Percentiles rank a stretch among this genome's conserved stretches.
phyloP scores from a whole-genome alignment of 2,329 filamentous ascomycete genomes.

The Aspergillus fumigatiaffinis region DNA sequence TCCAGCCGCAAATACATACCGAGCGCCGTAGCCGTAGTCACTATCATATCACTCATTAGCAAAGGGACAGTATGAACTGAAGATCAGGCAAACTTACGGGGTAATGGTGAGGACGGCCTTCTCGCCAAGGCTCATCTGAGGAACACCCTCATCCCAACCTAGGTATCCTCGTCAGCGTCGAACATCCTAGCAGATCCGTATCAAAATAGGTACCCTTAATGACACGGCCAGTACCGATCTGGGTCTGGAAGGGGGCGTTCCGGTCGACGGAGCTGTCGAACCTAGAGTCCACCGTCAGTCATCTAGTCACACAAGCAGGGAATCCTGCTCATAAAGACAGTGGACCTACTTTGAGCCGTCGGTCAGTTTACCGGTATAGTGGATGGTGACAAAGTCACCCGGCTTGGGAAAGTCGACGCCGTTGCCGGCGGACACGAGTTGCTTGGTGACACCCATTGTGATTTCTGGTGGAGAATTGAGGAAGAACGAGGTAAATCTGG shows the following conservation, averaged over 20 bases:
- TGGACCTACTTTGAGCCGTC: constrained; percentile 64
- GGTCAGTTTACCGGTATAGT: constrained; percentile 87
- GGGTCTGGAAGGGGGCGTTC: constrained; percentile 64
- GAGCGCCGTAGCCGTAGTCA: constrained; percentile 40
- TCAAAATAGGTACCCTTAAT: constrained; percentile 68
- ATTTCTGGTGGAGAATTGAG: neutral
- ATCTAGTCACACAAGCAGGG: neutral
- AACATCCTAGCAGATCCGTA: neutral
- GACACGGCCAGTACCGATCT: constrained; percentile 78
- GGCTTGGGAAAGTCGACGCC: constrained; percentile 55
- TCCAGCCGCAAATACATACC: constrained; percentile 28
- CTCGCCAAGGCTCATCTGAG: constrained; percentile 84
- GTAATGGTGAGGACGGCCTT: constrained; percentile 81
- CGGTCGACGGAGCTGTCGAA: constrained; percentile 78
- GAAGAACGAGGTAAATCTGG: neutral
- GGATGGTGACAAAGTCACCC: constrained; percentile 78
- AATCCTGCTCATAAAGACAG: neutral
- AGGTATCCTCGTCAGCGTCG: neutral
- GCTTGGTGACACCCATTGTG: constrained; percentile 71
- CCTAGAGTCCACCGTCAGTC: constrained; percentile 44
- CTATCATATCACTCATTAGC: constrained; percentile 18
- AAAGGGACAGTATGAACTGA: neutral
- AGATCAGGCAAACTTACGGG: constrained; percentile 50
- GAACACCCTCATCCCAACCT: constrained; percentile 82
- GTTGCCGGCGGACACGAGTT: constrained; percentile 58